Base-by-base conservation (phyloP, 345 rosid genomes). In the Pseudoturritis turrita region DNA sequence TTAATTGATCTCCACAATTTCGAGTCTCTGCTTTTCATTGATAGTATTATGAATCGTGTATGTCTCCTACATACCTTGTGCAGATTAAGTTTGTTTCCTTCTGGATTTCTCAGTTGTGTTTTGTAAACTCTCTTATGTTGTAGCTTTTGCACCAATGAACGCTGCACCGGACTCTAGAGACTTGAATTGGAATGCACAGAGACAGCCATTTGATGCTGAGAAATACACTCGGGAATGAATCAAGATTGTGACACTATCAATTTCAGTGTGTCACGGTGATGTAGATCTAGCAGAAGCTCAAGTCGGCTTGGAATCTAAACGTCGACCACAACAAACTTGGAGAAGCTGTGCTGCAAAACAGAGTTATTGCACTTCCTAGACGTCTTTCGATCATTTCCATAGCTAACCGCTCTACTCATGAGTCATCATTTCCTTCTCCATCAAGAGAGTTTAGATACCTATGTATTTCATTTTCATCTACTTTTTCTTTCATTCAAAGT, bases 61-160 rank as follows among this genome's bases (percentile, higher is more conserved):
- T 43, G 37, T 43, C 17, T 62, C 53, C 25, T 61, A 4, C 37
- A 41, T 18, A 25, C 1, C 25, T 28, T 28, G 64, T 21, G 26
- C 14, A 31, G 1, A 13, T 7, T 12, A 33, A 15, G 59, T 51
- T 66, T 37, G 12, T 22, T 36, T 51, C 26, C 17, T 37, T 15
- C 25, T 4, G 8, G 12, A 9, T 17, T 19, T 53, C 62, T 29
- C 43, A 29, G 43, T 19, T 53, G 41, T 28, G 15, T 54, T 40
- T 28, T 31, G 39, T 68, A 19, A 41, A 11, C 58, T 58, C 49
- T 70, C 19, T 58, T 35, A 59, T 75, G 22, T 69, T 59, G 80
- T 84, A 90, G 96, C 96, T 65, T 88, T 90, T 85, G 91, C 94
- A 18, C 96, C 94, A 17, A 88, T 88, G 92, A 83, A 83, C 43